A percentile compares a stretch with the other conserved stretches of the same genome.
Evolutionary conservation across 768 basidiomycete species (phyloP).

Genomic region (Phlebiopsis gigantea): DNA sequence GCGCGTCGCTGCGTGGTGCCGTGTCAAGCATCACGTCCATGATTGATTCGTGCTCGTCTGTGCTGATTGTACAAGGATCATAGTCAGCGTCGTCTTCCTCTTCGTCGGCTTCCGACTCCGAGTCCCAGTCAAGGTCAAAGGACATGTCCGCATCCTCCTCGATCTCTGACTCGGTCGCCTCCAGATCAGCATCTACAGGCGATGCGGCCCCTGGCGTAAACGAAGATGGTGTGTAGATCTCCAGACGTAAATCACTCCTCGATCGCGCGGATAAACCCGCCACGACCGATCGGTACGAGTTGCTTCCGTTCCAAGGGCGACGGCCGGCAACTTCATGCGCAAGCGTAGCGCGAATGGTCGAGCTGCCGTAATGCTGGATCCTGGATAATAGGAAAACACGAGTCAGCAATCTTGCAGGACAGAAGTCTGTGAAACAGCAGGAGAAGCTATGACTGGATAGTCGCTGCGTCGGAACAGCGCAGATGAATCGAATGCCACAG

Average conservation of each 20-base stretch:
- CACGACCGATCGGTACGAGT: not conserved
- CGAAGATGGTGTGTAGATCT: conserved; percentile 10
- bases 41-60: conserved; percentile 8
- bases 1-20: not conserved
- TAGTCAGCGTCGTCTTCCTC: not conserved
- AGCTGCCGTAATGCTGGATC: not conserved
- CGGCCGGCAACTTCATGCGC: not conserved
- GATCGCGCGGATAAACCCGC: not conserved
- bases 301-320: no score
- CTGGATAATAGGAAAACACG: not conserved
- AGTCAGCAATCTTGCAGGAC: not conserved
- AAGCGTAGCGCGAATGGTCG: conserved; percentile 4
- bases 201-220: not conserved
- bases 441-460: not conserved
- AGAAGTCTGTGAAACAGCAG: not conserved
- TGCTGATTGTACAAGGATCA: not conserved
- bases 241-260: not conserved
- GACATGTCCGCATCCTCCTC: conserved; percentile 11
- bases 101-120: not conserved
- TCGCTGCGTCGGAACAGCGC: not conserved
- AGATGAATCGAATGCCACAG: not conserved
- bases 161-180: conserved; percentile 3
- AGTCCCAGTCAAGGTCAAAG: conserved; percentile 8
- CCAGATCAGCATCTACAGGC: not conserved
- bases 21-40: conserved; percentile 5